Percentiles rank a stretch among this genome's conserved stretches.
phyloP scores from a whole-genome alignment of 805 yeast genomes.

The Saturnispora halmiae region DNA sequence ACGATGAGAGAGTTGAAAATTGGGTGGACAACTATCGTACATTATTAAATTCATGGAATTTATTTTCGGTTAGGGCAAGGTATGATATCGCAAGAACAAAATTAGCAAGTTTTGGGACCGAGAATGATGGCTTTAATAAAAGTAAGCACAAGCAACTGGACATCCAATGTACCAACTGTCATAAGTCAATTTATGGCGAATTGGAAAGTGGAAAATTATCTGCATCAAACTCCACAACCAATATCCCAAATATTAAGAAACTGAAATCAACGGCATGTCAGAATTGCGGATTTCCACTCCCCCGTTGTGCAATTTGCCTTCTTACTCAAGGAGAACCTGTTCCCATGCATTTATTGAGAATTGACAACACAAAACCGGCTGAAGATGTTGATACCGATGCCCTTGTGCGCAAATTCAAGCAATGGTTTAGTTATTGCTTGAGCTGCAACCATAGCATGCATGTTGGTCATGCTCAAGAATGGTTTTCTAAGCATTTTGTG shows the following conservation, averaged over 20 bases:
- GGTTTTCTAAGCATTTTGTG: slow-evolving; percentile 80
- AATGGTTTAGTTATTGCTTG: slow-evolving; percentile 89
- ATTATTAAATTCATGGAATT: slow-evolving; percentile 69
- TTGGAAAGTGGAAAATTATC: background rate
- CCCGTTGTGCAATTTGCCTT: slow-evolving; percentile 85
- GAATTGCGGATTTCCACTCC: slow-evolving; percentile 79
- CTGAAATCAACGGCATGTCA: slow-evolving; percentile 42
- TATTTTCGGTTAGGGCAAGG: slow-evolving; percentile 69
- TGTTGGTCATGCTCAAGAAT: slow-evolving; percentile 90
- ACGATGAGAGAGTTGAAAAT: slow-evolving; percentile 58
- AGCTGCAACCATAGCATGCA: slow-evolving; percentile 92
- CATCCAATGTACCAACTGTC: slow-evolving; percentile 76
- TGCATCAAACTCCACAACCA: slow-evolving; percentile 1
- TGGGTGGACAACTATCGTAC: slow-evolving; percentile 71
- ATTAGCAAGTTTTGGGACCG: slow-evolving; percentile 45
- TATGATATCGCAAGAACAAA: slow-evolving; percentile 75
- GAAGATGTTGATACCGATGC: background rate
- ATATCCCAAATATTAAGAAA: background rate
- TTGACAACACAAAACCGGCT: background rate
- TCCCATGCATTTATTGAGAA: slow-evolving; percentile 27
- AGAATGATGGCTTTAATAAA: slow-evolving; percentile 34
- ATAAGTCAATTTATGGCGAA: slow-evolving; percentile 46
- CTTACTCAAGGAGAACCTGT: slow-evolving; percentile 65
- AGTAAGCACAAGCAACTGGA: slow-evolving; percentile 65
- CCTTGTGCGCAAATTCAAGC: slow-evolving; percentile 41